These are phyloP conservation scores for Fusarium caatingaense DNA, from an alignment of 2,329 filamentous ascomycete species.

Conservation along the genomic window DNA sequence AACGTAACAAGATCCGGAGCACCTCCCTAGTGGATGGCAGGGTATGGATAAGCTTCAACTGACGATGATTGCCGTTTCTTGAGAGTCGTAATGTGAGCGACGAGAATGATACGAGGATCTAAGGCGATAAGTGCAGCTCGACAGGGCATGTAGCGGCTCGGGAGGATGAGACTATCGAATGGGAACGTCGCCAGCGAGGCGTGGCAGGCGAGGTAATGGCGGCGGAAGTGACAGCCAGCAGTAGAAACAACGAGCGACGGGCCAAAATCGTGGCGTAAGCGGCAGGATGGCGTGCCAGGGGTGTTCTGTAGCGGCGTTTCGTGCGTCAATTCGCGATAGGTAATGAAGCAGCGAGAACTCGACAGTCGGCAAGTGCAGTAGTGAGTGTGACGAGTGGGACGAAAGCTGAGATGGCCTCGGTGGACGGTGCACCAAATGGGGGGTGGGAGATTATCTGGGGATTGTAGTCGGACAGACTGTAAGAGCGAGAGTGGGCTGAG, in stretches of 20 bases:
- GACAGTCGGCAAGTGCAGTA: constrained; percentile 36
- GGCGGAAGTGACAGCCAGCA: constrained; percentile 35
- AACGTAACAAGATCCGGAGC: constrained; percentile 40
- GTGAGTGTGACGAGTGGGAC: constrained; percentile 48
- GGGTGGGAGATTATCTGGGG: constrained; percentile 42
- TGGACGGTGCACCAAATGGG: constrained; percentile 43
- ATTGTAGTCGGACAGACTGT: constrained; percentile 39
- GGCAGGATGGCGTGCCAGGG: constrained; percentile 44
- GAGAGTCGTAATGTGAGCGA: constrained; percentile 28
- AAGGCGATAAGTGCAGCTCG: constrained; percentile 31
- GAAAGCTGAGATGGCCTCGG: constrained; percentile 46
- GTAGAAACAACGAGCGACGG: constrained; percentile 43
- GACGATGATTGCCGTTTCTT: constrained; percentile 39
- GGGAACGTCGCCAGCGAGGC: constrained; percentile 35
- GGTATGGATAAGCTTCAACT: constrained; percentile 33
- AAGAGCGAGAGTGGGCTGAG: constrained; percentile 38
- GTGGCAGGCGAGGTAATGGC: constrained; percentile 30
- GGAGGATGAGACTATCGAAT: constrained; percentile 34
- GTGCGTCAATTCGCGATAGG: constrained; percentile 40
- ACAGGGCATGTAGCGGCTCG: constrained; percentile 43
- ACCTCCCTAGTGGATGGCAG: constrained; percentile 38
- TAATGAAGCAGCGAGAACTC: constrained; percentile 37
- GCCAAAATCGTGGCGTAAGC: constrained; percentile 42
- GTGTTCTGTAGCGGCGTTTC: constrained; percentile 36
- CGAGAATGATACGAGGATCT: constrained; percentile 18